A percentile compares a stretch with the other conserved stretches of the same genome.
Evolutionary conservation across 2,329 filamentous ascomycete genomes (phyloP).

Genomic region (Periconia sp.): DNA sequence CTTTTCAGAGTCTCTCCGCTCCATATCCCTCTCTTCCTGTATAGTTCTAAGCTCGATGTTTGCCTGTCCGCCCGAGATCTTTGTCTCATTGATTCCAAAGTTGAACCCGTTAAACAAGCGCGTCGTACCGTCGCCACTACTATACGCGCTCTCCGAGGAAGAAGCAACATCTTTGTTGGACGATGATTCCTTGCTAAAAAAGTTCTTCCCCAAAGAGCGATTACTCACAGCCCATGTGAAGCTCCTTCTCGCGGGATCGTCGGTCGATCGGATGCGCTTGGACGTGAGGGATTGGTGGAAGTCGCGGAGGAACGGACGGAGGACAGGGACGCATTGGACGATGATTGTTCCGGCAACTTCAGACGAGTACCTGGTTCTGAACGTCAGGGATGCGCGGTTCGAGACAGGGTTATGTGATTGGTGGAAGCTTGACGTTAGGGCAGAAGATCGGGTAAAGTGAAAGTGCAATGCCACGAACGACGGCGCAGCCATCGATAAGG

Average conservation of each 20-base stretch:
- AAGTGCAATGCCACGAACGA: neutral
- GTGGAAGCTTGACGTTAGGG: neutral
- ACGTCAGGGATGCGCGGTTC: neutral
- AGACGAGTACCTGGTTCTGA: conserved; percentile 26
- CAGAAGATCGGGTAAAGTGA: neutral
- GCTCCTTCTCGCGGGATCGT: neutral
- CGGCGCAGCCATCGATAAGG: neutral
- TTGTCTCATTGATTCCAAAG: conserved; percentile 9
- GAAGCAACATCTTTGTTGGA: neutral
- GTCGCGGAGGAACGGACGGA: conserved; percentile 52
- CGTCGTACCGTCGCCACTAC: neutral
- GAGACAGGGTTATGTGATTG: neutral
- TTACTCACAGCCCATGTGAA: conserved; percentile 5
- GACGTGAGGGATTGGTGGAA: conserved; percentile 44
- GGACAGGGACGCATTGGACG: conserved; percentile 56
- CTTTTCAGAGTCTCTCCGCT: neutral
- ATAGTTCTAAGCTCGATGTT: conserved; percentile 6
- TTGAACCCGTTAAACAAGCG: conserved; percentile 3
- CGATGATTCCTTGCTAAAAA: no score
- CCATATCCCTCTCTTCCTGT: conserved; percentile 1
- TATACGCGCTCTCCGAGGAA: neutral
- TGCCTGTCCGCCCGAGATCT: neutral
- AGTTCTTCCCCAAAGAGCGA: neutral
- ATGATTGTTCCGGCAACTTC: conserved; percentile 59
- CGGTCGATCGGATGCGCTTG: conserved; percentile 11